phyloP scores from a whole-genome alignment of 116 monocot genomes.

The Papilionanthe hybrid region DNA sequence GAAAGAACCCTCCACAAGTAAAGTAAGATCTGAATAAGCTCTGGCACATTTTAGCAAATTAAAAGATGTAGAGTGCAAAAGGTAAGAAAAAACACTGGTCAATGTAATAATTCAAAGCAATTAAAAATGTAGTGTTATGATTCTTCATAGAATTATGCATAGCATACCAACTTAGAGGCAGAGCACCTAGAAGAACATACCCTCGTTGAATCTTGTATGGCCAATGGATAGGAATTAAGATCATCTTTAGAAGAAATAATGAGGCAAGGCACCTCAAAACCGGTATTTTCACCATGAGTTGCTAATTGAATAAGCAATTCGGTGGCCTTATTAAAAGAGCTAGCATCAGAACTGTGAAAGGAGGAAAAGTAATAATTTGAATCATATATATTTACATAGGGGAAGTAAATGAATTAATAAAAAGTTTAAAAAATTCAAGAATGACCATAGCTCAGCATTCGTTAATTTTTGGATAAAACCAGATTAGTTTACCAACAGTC shows the following conservation, averaged over 20 bases:
- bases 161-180: not conserved
- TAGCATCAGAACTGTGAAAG: conserved; percentile 72
- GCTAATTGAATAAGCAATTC: conserved; percentile 79
- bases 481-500: too few species aligned
- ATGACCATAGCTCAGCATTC: too few species aligned
- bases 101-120: not conserved
- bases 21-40: not conserved
- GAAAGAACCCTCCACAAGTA: not conserved
- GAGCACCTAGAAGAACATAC: conserved; percentile 24
- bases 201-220: conserved; percentile 86
- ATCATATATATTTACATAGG: too few species aligned
- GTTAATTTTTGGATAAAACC: too few species aligned
- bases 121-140: not conserved
- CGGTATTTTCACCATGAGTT: conserved; percentile 78
- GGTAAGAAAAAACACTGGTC: not conserved
- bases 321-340: conserved; percentile 70
- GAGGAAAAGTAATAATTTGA: not conserved
- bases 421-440: too few species aligned
- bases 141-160: not conserved
- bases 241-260: conserved; percentile 93
- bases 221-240: conserved; percentile 73
- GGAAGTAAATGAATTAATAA: too few species aligned
- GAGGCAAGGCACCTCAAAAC: conserved; percentile 84
- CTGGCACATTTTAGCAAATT: not conserved
- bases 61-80: not conserved